A percentile compares a stretch with the other conserved stretches of the same genome.
These are phyloP conservation scores for Tephrocybe rancida DNA, from an alignment of 768 basidiomycete genomes.

Conservation along the genomic window DNA sequence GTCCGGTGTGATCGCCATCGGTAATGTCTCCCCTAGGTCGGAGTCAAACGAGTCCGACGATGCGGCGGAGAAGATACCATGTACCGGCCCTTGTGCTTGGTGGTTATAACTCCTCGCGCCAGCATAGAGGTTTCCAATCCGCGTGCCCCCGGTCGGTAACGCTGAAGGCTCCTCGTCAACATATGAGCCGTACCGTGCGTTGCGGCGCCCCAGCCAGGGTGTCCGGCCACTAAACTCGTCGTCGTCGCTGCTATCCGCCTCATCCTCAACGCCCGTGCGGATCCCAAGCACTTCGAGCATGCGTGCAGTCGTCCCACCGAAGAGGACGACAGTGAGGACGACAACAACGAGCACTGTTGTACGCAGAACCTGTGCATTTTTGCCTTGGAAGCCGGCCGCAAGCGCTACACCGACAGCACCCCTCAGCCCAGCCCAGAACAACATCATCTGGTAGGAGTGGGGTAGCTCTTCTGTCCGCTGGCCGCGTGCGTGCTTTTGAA, in stretches of 20 bases:
- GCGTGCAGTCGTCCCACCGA: constrained; percentile 95
- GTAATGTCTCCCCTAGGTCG: constrained; percentile 74
- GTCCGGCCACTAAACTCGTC: constrained; percentile 46
- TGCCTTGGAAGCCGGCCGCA: constrained; percentile 94
- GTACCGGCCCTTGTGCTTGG: constrained; percentile 36
- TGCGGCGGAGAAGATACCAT: constrained; percentile 60
- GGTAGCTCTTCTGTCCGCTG: constrained; percentile 90
- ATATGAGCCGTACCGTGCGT: constrained; percentile 46
- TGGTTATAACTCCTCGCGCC: constrained; percentile 60
- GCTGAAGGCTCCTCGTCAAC: constrained; percentile 46
- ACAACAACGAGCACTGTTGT: constrained; percentile 96
- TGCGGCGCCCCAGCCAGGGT: constrained; percentile 37
- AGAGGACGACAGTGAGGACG: constrained; percentile 90
- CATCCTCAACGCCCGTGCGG: constrained; percentile 92
- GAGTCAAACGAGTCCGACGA: constrained; percentile 82
- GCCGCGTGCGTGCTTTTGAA: constrained; percentile 81
- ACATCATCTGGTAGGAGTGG: constrained; percentile 99
- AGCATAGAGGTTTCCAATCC: constrained; percentile 60
- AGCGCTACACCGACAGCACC: constrained; percentile 98
- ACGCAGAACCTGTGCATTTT: constrained; percentile 86
- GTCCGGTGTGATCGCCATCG: constrained; percentile 60
- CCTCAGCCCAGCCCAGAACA: constrained; percentile 97
- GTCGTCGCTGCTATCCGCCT: constrained; percentile 63
- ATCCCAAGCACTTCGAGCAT: constrained; percentile 99
- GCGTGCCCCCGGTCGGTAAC: constrained; percentile 32